Conservation (phyloP, 2,329 filamentous ascomycete species). For the Colletotrichum aenigma region DNA sequence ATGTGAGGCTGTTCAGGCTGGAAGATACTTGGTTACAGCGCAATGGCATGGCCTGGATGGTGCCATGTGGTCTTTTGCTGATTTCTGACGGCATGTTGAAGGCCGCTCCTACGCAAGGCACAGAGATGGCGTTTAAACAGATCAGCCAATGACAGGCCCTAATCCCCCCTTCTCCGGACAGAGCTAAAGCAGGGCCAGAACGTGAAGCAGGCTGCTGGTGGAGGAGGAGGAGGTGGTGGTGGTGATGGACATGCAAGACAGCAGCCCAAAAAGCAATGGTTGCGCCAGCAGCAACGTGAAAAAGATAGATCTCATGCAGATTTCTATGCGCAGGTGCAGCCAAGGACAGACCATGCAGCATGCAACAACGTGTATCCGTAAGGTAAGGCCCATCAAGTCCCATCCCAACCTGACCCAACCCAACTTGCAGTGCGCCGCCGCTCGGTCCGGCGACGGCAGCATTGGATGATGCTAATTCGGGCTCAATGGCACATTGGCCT, state of each 20-base stretch:
- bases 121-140: not conserved
- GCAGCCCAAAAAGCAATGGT: too few relatives aligned
- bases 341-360: not conserved
- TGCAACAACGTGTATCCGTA: not conserved
- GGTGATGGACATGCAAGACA: too few relatives aligned
- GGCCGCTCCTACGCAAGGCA: not conserved
- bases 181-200: not conserved
- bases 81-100: not conserved
- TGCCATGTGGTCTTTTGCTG: constrained; percentile 19
- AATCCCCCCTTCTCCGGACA: not conserved
- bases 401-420: not conserved
- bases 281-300: not conserved
- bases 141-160: not conserved
- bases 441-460: not conserved
- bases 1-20: constrained; percentile 1
- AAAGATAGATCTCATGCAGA: not conserved
- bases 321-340: not conserved
- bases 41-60: constrained; percentile 9
- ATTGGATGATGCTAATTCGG: not conserved
- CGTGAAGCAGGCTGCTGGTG: not conserved
- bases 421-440: not conserved
- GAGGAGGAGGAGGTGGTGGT: too few relatives aligned
- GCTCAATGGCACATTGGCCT: not conserved
- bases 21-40: not conserved
- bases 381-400: not conserved